Evolutionary conservation across 352 stramenopile species (phyloP).

Genomic region (Phytophthora foliorum): DNA sequence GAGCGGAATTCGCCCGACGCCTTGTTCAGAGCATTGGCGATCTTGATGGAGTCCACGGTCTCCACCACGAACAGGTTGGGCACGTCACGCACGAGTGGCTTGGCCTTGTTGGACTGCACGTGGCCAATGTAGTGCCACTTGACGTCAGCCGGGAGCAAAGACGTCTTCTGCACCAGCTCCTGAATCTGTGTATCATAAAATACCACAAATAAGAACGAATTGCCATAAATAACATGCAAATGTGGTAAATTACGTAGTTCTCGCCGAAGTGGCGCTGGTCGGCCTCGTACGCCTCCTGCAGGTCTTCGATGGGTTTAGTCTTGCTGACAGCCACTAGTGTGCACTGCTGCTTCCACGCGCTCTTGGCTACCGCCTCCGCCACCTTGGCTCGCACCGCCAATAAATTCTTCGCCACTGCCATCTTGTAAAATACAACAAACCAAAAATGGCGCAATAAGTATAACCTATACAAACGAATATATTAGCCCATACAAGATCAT

Average conservation of each 20-base stretch:
- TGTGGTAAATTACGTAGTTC: conserved; percentile 93
- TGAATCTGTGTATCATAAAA: conserved; percentile 78
- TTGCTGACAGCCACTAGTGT: conserved; percentile 96
- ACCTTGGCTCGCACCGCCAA: conserved; percentile 67
- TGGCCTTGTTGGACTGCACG: conserved; percentile 99
- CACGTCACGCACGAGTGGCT: conserved; percentile 91
- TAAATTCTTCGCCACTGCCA: conserved; percentile 69
- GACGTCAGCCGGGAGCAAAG: conserved; percentile 89
- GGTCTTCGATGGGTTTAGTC: conserved; percentile 92
- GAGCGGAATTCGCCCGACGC: conserved; percentile 73
- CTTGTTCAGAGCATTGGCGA: conserved; percentile 96
- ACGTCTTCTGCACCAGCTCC: conserved; percentile 96
- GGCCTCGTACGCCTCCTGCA: conserved; percentile 91
- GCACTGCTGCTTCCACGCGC: conserved; percentile 66
- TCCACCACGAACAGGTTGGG: conserved; percentile 96
- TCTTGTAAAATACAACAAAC: conserved; percentile 17
- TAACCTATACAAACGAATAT: background rate
- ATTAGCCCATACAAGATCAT: background rate
- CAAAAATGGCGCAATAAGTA: background rate
- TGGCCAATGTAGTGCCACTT: conserved; percentile 99
- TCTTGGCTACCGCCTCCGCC: conserved; percentile 64
- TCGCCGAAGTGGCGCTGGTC: conserved; percentile 97
- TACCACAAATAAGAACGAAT: conserved; percentile 20
- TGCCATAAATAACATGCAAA: background rate
- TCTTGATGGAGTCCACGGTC: conserved; percentile 97